Percentiles rank a stretch among this genome's conserved stretches.
Evolutionary conservation across 2,329 filamentous ascomycete species (phyloP).

Genomic region (Emericellopsis atlantica): DNA sequence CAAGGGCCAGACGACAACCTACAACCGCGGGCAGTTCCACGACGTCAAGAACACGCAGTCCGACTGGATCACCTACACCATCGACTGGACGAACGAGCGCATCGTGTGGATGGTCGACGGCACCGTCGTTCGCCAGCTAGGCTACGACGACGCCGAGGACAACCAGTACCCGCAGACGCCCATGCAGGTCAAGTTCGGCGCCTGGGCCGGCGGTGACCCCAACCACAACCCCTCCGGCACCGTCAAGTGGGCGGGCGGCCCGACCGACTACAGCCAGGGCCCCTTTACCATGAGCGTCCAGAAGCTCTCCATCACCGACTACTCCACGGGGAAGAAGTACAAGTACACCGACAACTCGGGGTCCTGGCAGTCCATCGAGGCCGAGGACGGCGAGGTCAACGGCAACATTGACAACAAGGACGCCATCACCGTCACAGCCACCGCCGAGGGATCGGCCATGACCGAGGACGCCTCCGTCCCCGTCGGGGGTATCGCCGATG

Average conservation of each 20-base stretch:
- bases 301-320: slow-evolving; percentile 69
- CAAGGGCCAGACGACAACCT: slow-evolving; percentile 75
- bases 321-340: slow-evolving; percentile 83
- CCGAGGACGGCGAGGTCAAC: slow-evolving; percentile 68
- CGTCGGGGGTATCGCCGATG: slow-evolving; percentile 52
- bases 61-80: slow-evolving; percentile 70
- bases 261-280: slow-evolving; percentile 69
- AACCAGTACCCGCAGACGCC: slow-evolving; percentile 88
- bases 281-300: slow-evolving; percentile 81
- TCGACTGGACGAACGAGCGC: slow-evolving; percentile 82
- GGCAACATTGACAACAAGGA: slow-evolving; percentile 47
- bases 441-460: slow-evolving; percentile 49
- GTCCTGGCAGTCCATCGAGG: slow-evolving; percentile 67
- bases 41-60: slow-evolving; percentile 54
- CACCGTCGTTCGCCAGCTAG: slow-evolving; percentile 63
- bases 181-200: slow-evolving; percentile 85
- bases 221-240: slow-evolving; percentile 63
- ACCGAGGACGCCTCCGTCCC: slow-evolving; percentile 54
- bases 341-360: slow-evolving; percentile 68
- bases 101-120: slow-evolving; percentile 82
- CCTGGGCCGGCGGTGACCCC: slow-evolving; percentile 85
- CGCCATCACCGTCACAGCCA: slow-evolving; percentile 35
- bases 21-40: slow-evolving; percentile 80
- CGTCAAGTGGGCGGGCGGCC: slow-evolving; percentile 78
- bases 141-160: slow-evolving; percentile 51